Conservation (phyloP, 805 yeast species). For the Monosporozyma siamensis region DNA sequence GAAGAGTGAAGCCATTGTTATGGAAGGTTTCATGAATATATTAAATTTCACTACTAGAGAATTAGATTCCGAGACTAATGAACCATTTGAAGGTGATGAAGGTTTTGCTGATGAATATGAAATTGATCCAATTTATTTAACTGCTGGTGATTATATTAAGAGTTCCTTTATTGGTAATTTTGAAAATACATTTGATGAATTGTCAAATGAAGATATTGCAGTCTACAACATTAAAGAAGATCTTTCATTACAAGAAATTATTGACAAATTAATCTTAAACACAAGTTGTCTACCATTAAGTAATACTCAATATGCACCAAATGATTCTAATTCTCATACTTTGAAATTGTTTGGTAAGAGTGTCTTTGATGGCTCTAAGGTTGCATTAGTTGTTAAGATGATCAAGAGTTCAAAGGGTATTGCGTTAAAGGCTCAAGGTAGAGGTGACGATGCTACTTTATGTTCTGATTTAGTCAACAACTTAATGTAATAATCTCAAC, state of each 20-base stretch:
- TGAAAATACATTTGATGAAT: constrained; percentile 62
- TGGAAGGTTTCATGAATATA: constrained; percentile 51
- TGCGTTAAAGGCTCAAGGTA: constrained; percentile 51
- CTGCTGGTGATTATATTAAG: constrained; percentile 68
- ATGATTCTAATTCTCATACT: constrained; percentile 49
- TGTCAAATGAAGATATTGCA: constrained; percentile 50
- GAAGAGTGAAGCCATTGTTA: constrained; percentile 40
- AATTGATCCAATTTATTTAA: constrained; percentile 65
- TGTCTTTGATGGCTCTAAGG: constrained; percentile 27
- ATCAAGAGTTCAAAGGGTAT: constrained; percentile 41
- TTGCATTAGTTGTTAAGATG: constrained; percentile 47
- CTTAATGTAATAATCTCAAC: constrained; percentile 22
- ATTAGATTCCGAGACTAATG: constrained; percentile 61
- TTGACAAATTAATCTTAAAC: constrained; percentile 40
- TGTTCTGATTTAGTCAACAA: constrained; percentile 25
- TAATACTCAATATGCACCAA: constrained; percentile 54
- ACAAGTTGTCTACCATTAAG: constrained; percentile 68
- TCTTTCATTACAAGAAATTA: constrained; percentile 45
- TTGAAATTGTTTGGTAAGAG: constrained; percentile 80
- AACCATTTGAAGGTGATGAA: constrained; percentile 57
- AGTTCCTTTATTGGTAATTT: constrained; percentile 77
- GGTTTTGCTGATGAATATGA: constrained; percentile 93
- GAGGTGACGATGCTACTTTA: constrained; percentile 38
- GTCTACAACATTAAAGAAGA: constrained; percentile 54
- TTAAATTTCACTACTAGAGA: constrained; percentile 73